phyloP scores from a whole-genome alignment of 345 rosid genomes.

The Trapa incisa region DNA sequence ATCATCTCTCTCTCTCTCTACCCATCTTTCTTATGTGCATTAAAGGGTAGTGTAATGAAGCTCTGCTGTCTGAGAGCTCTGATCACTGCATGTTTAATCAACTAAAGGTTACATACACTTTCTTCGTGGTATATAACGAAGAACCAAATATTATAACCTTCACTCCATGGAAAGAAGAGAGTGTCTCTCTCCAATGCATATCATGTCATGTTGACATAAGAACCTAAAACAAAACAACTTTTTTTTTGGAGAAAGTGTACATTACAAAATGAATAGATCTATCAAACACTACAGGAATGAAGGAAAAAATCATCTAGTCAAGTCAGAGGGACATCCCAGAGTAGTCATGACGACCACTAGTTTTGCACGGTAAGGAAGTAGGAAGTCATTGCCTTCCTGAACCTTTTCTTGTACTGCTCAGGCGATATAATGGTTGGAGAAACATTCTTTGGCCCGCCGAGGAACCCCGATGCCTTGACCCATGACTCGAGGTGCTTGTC shows the following conservation, averaged over 20 bases:
- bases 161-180: too few relatives aligned
- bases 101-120: not conserved
- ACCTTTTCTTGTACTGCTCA: slow-evolving; percentile 81
- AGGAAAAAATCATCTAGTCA: slow-evolving; percentile 18
- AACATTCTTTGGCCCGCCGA: slow-evolving; percentile 75
- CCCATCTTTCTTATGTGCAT: not conserved
- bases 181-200: too few relatives aligned
- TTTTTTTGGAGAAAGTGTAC: too few relatives aligned
- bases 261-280: too few relatives aligned
- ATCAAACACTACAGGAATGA: slow-evolving; percentile 17
- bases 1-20: not conserved
- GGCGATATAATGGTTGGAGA: slow-evolving; percentile 89
- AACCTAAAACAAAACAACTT: too few relatives aligned
- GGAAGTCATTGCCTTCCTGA: slow-evolving; percentile 87
- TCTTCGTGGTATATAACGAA: too few relatives aligned
- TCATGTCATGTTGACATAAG: too few relatives aligned
- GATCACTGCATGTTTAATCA: not conserved
- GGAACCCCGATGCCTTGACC: slow-evolving; percentile 84
- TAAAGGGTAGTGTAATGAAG: not conserved
- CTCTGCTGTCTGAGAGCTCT: not conserved
- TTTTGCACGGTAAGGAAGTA: slow-evolving; percentile 90
- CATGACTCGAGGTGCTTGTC: slow-evolving; percentile 98
- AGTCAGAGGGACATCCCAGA: not conserved
- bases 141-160: too few relatives aligned
- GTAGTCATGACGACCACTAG: slow-evolving; percentile 59